Percentiles rank a stretch among this genome's conserved stretches.
Conservation (phyloP, 306 rosid species). For the Malus fusca region DNA sequence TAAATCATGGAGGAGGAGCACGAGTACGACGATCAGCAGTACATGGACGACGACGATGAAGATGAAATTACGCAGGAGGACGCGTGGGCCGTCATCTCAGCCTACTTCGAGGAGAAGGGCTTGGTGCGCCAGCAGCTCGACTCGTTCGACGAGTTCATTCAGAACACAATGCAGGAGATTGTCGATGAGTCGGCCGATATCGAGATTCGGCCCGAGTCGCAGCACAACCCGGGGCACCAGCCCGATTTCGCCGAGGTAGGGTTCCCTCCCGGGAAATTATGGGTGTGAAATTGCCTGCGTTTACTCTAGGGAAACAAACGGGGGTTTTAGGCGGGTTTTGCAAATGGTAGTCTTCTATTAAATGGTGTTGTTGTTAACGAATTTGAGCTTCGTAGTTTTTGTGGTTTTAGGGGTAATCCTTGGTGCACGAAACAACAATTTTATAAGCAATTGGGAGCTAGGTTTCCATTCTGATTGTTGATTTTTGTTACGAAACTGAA, state of each 20-base stretch:
- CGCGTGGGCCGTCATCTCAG: conserved; percentile 96
- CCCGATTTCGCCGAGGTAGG: conserved; percentile 76
- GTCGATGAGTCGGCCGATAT: conserved; percentile 91
- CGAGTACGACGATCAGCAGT: conserved; percentile 57
- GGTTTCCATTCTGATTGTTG: background rate
- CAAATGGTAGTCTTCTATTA: background rate
- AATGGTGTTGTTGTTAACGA: background rate
- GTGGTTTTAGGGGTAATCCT: background rate
- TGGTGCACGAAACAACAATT: background rate
- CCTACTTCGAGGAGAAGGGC: conserved; percentile 93
- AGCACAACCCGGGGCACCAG: conserved; percentile 94
- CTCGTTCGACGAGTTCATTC: conserved; percentile 94
- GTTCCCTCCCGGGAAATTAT: background rate
- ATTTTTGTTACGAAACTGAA: background rate
- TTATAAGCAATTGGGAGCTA: background rate
- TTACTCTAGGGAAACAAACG: background rate
- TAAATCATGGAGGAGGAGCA: conserved; percentile 62
- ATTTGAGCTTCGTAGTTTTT: background rate
- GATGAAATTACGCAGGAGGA: conserved; percentile 94
- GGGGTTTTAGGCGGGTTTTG: background rate
- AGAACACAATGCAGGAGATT: conserved; percentile 94
- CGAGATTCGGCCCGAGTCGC: conserved; percentile 93
- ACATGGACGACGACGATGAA: conserved; percentile 62
- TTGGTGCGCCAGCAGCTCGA: conserved; percentile 90
- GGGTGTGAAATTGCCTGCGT: background rate